Conservation (phyloP, 2,329 filamentous ascomycete genomes). For the Fonsecaea multimorphosa region DNA sequence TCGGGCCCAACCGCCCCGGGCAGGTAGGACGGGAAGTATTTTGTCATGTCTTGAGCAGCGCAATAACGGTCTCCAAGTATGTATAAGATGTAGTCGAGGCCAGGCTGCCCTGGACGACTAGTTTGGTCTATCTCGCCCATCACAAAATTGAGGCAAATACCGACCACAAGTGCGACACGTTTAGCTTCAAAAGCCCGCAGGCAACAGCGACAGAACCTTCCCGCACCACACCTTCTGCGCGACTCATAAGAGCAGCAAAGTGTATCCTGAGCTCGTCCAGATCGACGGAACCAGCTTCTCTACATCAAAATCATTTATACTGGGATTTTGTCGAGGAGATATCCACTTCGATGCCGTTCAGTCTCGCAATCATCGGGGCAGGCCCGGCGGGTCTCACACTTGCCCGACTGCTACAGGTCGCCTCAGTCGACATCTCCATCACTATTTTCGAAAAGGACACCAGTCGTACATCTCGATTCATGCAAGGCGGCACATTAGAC, state of each 20-base stretch:
- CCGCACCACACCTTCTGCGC: neutral
- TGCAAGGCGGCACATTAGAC: constrained; percentile 48
- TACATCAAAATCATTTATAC: neutral
- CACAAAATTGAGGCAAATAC: neutral
- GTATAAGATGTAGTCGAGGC: neutral
- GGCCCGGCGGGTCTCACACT: constrained; percentile 46
- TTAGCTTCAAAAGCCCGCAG: neutral
- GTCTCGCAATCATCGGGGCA: constrained; percentile 45
- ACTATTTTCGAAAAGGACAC: constrained; percentile 45
- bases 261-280: neutral
- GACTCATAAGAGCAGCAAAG: neutral
- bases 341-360: constrained; percentile 9
- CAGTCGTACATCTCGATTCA: constrained; percentile 39
- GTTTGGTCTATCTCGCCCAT: neutral
- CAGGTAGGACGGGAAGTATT: neutral
- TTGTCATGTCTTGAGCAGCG: neutral
- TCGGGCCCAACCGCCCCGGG: neutral
- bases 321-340: neutral
- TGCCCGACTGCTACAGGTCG: constrained; percentile 44
- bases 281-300: neutral
- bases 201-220: neutral
- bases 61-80: neutral
- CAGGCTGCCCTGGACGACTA: no score
- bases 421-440: constrained; percentile 34
- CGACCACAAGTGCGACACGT: neutral